Evolutionary conservation across 2,329 filamentous ascomycete genomes (phyloP), one percentile per base, ranked within the genome.

Genomic region (Trichoderma pleuroti): DNA sequence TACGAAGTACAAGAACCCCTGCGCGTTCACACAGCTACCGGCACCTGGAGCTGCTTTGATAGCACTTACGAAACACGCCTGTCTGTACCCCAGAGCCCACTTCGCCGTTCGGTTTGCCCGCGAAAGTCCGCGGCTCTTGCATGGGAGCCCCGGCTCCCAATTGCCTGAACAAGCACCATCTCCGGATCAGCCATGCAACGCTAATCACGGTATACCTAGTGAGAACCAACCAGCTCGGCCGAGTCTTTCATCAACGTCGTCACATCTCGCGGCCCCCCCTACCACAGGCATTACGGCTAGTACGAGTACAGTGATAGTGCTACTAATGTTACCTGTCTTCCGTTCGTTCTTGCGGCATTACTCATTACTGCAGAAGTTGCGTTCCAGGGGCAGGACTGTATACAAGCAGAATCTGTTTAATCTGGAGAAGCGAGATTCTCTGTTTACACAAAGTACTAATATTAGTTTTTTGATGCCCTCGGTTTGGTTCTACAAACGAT

Each of bases 161-260:
- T 74, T 74, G 67, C 74, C 73, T 59, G 66, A 75, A 74, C 36
- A 52, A 71, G 74, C 61, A 66, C 68, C 67, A 74, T 74, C 72
- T 74, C 74, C 74, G 74, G 68, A 63, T 63, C 70, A 72, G 64
- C 70, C 59, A 70, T 49, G 32, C 60, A 67, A 65, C 69, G 49
- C 64, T 69, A 74, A 70, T 72, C 68, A 63, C 64, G 66, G 56
- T 66, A 67, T 24, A 36, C 24, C 60, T 66, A 52, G 49, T 30
- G 49, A 60, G 70, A 61, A 69, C 57, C 59, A 64, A 39, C 49
- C 65, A 70, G 70, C 70, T 71, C 70, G 70, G 70, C 70, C 65
- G 70, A 70, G 70, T 70, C 62, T 57, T 39, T 34, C 34, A 61
- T 68, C 56, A 46, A 56, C 39, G 56, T 60, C 46, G 70, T 71